A percentile compares a stretch with the other conserved stretches of the same genome.
Conservation (phyloP, 345 rosid species). For the Angophora floribunda region DNA sequence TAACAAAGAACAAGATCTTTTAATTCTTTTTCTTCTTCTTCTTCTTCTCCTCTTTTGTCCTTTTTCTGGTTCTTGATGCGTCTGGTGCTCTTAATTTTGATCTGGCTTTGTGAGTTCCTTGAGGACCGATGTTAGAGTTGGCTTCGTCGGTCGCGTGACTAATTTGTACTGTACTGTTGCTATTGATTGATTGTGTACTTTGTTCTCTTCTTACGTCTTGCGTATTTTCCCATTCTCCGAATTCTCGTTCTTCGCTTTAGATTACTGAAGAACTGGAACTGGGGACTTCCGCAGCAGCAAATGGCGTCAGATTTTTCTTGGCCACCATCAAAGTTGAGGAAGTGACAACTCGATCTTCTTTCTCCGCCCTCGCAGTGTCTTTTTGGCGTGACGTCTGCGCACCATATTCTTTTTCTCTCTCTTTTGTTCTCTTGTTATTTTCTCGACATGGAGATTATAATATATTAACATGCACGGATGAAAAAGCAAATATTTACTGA, state of each 20-base stretch:
- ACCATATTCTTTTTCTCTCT: neutral
- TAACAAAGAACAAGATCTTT: neutral
- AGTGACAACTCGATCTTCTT: neutral
- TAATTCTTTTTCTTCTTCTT: neutral
- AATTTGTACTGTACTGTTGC: neutral
- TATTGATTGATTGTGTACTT: neutral
- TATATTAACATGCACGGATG: neutral
- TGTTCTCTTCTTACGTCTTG: neutral
- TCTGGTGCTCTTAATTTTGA: neutral
- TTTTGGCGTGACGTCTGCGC: neutral
- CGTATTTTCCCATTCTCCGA: neutral
- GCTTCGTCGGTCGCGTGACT: neutral
- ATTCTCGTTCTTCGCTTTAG: neutral
- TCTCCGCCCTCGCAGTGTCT: neutral
- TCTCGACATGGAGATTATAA: neutral
- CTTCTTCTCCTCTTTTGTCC: neutral
- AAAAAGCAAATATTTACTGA: neutral
- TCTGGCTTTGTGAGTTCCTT: neutral
- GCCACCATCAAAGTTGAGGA: neutral
- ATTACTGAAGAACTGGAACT: neutral
- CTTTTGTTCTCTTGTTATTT: neutral
- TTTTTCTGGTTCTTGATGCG: neutral
- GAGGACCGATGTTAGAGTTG: neutral
- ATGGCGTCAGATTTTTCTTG: neutral
- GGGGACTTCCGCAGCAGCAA: neutral